These are phyloP conservation scores for Leishmania tarentolae DNA, from an alignment of 208 protist genomes.

Conservation along the genomic window DNA sequence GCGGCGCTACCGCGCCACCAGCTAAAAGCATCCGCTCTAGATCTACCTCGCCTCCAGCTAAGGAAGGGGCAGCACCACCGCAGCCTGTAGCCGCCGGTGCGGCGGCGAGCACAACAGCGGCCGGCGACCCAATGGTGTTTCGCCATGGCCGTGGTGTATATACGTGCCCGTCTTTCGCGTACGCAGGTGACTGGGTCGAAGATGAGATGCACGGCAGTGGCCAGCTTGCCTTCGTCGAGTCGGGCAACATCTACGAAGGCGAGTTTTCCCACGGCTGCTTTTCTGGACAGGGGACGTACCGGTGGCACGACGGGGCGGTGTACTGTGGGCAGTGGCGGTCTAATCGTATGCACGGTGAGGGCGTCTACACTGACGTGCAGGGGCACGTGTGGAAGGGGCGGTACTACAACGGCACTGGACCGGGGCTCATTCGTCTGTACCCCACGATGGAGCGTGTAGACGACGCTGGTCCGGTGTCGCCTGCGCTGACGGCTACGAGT, in stretches of 20 bases:
- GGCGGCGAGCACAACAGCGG: background rate
- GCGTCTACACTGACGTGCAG: conserved; percentile 76
- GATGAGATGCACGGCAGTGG: conserved; percentile 88
- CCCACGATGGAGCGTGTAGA: conserved; percentile 21
- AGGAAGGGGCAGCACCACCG: background rate
- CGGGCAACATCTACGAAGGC: conserved; percentile 63
- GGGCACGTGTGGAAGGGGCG: conserved; percentile 77
- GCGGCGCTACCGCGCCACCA: background rate
- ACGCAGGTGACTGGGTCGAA: conserved; percentile 82
- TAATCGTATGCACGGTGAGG: conserved; percentile 88
- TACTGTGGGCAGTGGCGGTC: conserved; percentile 82
- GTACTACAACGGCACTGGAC: conserved; percentile 84
- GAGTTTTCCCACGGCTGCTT: conserved; percentile 67
- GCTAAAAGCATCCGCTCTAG: background rate
- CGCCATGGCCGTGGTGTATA: conserved; percentile 81
- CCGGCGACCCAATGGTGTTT: conserved; percentile 24
- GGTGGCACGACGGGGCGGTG: conserved; percentile 59
- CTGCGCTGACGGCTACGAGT: background rate
- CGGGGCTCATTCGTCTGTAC: conserved; percentile 56
- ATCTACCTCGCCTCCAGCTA: conserved; percentile 9
- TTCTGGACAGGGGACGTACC: conserved; percentile 75
- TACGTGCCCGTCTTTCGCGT: conserved; percentile 65
- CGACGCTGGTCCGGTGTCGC: background rate
- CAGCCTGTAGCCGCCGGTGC: conserved; percentile 1
- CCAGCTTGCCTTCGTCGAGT: conserved; percentile 49